Percentiles rank a stretch among this genome's conserved stretches.
Evolutionary conservation across 192 early-diverging fungal genomes (phyloP).

Genomic region (Phlyctochytrium planicorne): DNA sequence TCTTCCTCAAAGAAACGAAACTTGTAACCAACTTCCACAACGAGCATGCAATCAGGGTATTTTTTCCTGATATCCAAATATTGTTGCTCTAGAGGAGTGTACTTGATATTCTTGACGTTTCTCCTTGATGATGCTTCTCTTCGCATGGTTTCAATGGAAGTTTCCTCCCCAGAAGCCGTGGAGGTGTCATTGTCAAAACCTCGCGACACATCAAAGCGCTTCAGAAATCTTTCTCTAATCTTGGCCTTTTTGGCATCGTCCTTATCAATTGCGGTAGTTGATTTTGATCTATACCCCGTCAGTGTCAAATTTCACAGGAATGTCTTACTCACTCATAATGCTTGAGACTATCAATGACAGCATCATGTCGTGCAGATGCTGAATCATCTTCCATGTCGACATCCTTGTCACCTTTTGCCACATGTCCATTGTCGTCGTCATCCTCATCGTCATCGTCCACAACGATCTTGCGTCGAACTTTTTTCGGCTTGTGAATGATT

Average conservation of each 20-base stretch:
- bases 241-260: not conserved
- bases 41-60: constrained; percentile 72
- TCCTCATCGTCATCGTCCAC: not conserved
- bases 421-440: not conserved
- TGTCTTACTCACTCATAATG: not conserved
- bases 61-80: constrained; percentile 70
- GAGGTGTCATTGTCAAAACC: constrained; percentile 1
- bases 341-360: not conserved
- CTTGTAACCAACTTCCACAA: constrained; percentile 94
- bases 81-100: constrained; percentile 83
- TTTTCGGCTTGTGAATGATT: too few relatives aligned
- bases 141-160: not conserved
- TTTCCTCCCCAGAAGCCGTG: not conserved
- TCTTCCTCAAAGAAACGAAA: constrained; percentile 90
- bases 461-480: too few relatives aligned
- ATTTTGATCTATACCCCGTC: not conserved
- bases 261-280: not conserved
- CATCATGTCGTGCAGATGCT: not conserved
- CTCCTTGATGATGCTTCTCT: not conserved
- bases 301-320: not conserved
- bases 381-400: not conserved
- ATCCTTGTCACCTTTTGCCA: not conserved
- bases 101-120: constrained; percentile 24
- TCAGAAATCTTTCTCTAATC: not conserved
- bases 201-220: not conserved